Evolutionary conservation across 169 alveolate species (phyloP), one percentile per base, ranked within the genome.

Genomic region (Babesia divergens): DNA sequence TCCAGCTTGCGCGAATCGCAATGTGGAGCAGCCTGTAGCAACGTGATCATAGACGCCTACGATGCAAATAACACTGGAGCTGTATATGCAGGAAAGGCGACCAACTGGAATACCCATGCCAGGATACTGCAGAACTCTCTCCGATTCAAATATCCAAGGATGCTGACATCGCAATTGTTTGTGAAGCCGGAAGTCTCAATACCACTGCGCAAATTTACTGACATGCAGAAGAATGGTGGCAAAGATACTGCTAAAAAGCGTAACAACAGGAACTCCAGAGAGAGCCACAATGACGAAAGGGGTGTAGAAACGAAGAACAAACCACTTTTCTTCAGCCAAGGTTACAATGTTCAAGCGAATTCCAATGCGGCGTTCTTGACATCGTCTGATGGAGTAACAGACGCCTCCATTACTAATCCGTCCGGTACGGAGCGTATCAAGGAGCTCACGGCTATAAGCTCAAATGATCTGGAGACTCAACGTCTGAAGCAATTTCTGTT

Each of bases 401-500:
- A n/a, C n/a, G n/a, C n/a, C n/a, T n/a, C n/a, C n/a, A n/a, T n/a
- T n/a, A n/a, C n/a, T n/a, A n/a, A n/a, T n/a, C n/a, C n/a, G n/a
- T n/a, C n/a, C n/a, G n/a, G n/a, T n/a, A n/a, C n/a, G n/a, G n/a
- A n/a, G n/a, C n/a, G n/a, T n/a, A n/a, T n/a, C n/a, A n/a, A n/a
- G n/a, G n/a, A n/a, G n/a, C n/a, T n/a, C n/a, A n/a, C n/a, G n/a
- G n/a, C n/a, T n/a, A n/a, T n/a, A n/a, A n/a, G n/a, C n/a, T n/a
- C n/a, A n/a, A n/a, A 37, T 11, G 38, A 6, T 0, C 60, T 24
- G 11, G 60, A 24, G 9, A 40, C 35, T 13, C 29, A 37, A 37
- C 8, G 53, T 32, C 62, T 74, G 8, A 32, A 65, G 62, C 90
- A 93, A 68, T 85, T 87, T 49, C 87, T 93, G 49, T 74, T 84